These are phyloP conservation scores for Metschnikowia gelsemii DNA, from an alignment of 805 yeast species.

Conservation along the genomic window DNA sequence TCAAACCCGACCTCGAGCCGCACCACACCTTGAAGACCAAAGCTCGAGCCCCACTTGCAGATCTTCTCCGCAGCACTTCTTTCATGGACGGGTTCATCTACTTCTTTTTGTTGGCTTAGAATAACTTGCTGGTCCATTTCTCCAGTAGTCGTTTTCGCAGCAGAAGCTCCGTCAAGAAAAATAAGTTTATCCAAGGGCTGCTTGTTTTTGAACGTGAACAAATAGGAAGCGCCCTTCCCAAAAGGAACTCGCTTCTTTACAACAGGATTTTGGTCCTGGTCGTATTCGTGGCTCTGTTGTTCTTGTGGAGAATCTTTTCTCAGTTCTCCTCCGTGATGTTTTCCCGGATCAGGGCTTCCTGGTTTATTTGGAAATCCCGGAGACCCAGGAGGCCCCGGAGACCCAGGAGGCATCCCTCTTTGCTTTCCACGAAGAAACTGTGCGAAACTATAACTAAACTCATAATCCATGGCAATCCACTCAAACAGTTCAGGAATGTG, in stretches of 20 bases:
- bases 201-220: constrained; percentile 48
- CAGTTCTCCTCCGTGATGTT: not conserved
- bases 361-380: constrained; percentile 2
- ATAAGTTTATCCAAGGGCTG: constrained; percentile 50
- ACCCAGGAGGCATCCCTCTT: constrained; percentile 3
- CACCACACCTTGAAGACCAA: constrained; percentile 58
- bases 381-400: not conserved
- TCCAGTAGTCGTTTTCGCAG: constrained; percentile 56
- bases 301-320: constrained; percentile 5
- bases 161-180: constrained; percentile 66
- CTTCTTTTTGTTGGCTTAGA: constrained; percentile 21
- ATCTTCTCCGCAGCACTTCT: constrained; percentile 47
- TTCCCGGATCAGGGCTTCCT: constrained; percentile 1
- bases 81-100: constrained; percentile 36
- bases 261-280: not conserved
- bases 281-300: too few relatives aligned
- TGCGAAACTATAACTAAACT: constrained; percentile 57
- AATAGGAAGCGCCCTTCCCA: constrained; percentile 11
- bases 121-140: constrained; percentile 54
- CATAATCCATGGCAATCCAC: constrained; percentile 67
- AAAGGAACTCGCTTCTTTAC: constrained; percentile 1
- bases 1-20: constrained; percentile 63
- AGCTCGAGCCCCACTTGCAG: constrained; percentile 54
- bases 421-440: constrained; percentile 12
- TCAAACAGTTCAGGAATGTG: constrained; percentile 48